Conservation (phyloP, 75 land plant genomes). For the Cunninghamia lanceolata region DNA sequence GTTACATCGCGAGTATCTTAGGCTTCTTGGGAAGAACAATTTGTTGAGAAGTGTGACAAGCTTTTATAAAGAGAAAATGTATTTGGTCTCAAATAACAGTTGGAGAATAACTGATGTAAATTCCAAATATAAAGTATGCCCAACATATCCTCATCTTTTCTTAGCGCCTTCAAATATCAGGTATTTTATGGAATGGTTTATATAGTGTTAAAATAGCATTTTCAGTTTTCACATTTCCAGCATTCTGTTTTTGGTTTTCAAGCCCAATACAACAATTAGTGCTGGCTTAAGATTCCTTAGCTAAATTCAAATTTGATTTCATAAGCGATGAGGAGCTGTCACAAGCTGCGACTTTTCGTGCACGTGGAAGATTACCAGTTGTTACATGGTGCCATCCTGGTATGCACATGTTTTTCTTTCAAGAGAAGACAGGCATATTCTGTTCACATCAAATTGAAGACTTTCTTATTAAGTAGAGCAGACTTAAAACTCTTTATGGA, state of each 20-base stretch:
- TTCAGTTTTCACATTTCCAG: neutral
- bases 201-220: neutral
- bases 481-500: neutral
- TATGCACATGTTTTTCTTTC: conserved; percentile 17
- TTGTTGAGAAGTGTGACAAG: conserved; percentile 18
- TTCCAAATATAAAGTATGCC: conserved; percentile 61
- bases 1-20: conserved; percentile 67
- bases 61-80: conserved; percentile 32
- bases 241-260: conserved; percentile 10
- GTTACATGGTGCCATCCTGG: conserved; percentile 92
- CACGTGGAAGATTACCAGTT: conserved; percentile 78
- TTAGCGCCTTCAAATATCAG: conserved; percentile 73
- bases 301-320: conserved; percentile 1
- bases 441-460: neutral
- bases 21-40: conserved; percentile 55
- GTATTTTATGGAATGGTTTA: conserved; percentile 20
- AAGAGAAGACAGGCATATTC: neutral
- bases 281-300: conserved; percentile 1
- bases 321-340: conserved; percentile 81
- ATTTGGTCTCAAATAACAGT: conserved; percentile 37
- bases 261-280: neutral
- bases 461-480: neutral
- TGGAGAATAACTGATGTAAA: conserved; percentile 85
- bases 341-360: conserved; percentile 85
- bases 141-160: conserved; percentile 86